Conservation (phyloP, 192 early-diverging fungal genomes). For the Linnemannia elongata region DNA sequence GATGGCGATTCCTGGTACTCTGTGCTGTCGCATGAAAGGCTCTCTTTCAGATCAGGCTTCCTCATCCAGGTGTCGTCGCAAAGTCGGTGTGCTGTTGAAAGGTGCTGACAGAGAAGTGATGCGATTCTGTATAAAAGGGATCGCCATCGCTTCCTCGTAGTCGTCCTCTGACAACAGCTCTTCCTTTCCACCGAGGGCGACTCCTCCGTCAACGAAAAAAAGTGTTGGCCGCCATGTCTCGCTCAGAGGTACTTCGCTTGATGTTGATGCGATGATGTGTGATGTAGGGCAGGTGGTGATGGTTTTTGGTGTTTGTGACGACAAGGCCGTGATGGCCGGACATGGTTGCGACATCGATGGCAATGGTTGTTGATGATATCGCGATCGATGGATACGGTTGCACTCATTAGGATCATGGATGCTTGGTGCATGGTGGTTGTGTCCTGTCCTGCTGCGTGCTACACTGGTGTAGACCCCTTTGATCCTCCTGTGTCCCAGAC, state of each 20-base stretch:
- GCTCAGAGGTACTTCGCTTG: not conserved
- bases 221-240: not conserved
- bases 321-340: not conserved
- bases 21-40: not conserved
- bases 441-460: not conserved
- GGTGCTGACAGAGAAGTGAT: not conserved
- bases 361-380: not conserved
- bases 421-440: not conserved
- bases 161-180: not conserved
- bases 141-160: not conserved
- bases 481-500: not conserved
- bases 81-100: not conserved
- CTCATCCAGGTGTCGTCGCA: not conserved
- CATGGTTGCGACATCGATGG: not conserved
- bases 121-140: not conserved
- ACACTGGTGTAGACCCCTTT: not conserved
- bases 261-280: conserved; percentile 2
- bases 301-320: not conserved
- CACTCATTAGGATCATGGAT: not conserved
- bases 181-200: not conserved
- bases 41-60: not conserved
- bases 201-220: not conserved
- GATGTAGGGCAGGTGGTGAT: not conserved
- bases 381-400: conserved; percentile 9
- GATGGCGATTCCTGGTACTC: not conserved